Conservation (phyloP, 176 grass and related monocot genomes). For the Oryza glaberrima region DNA sequence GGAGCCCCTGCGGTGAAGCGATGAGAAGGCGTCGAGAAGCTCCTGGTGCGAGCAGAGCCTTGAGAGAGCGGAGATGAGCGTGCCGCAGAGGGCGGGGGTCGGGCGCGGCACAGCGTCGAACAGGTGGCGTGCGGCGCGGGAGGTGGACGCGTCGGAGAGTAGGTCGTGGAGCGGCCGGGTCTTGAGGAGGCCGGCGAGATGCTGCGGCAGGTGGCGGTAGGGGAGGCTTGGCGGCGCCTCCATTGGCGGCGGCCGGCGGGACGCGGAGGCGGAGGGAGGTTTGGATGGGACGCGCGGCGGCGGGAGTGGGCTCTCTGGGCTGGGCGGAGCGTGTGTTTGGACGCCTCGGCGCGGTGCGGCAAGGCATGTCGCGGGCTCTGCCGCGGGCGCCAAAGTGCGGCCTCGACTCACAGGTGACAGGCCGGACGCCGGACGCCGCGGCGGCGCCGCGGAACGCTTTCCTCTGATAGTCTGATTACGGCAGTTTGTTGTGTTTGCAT, state of each 20-base stretch:
- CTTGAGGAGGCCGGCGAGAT: slow-evolving; percentile 52
- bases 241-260: slow-evolving; percentile 24
- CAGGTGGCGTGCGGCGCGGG: slow-evolving; percentile 53
- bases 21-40: slow-evolving; percentile 49
- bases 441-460: too few relatives aligned
- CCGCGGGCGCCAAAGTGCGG: neutral
- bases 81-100: slow-evolving; percentile 46
- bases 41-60: slow-evolving; percentile 65
- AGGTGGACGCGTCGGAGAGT: slow-evolving; percentile 43
- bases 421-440: neutral
- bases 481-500: too few relatives aligned
- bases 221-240: slow-evolving; percentile 32
- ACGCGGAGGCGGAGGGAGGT: neutral
- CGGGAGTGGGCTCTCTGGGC: neutral
- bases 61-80: slow-evolving; percentile 54
- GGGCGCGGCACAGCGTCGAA: slow-evolving; percentile 70
- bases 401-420: neutral
- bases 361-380: slow-evolving; percentile 28
- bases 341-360: slow-evolving; percentile 1
- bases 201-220: slow-evolving; percentile 14
- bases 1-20: slow-evolving; percentile 45
- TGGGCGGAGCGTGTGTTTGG: slow-evolving; percentile 19
- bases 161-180: slow-evolving; percentile 47
- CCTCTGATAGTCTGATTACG: neutral
- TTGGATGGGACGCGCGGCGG: neutral